Evolutionary conservation across 768 basidiomycete species (phyloP).

Genomic region (Serendipita sp.): DNA sequence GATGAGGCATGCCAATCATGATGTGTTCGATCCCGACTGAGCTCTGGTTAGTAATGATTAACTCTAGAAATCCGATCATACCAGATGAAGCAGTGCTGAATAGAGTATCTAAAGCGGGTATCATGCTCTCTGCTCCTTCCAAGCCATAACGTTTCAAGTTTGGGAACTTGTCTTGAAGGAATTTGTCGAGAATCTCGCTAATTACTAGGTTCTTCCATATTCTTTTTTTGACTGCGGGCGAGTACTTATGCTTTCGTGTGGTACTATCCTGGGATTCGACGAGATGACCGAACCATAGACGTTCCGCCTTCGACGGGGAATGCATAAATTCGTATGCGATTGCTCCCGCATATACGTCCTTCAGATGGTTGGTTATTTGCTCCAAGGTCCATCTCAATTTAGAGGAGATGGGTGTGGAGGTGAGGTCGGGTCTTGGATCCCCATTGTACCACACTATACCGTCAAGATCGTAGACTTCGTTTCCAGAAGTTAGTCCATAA

Average conservation of each 20-base stretch:
- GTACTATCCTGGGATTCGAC: slow-evolving; percentile 41
- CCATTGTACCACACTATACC: slow-evolving; percentile 53
- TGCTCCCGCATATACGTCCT: slow-evolving; percentile 59
- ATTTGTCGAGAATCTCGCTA: slow-evolving; percentile 73
- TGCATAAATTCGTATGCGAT: slow-evolving; percentile 93
- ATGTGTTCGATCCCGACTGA: slow-evolving; percentile 52
- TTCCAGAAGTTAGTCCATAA: slow-evolving; percentile 50
- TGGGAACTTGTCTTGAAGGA: slow-evolving; percentile 76
- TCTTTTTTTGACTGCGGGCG: slow-evolving; percentile 29
- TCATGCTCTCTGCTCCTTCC: slow-evolving; percentile 89
- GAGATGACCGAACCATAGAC: slow-evolving; percentile 76
- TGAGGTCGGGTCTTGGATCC: slow-evolving; percentile 26
- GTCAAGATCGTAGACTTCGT: slow-evolving; percentile 47
- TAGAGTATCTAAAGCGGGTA: slow-evolving; percentile 68
- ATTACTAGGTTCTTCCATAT: slow-evolving; percentile 53
- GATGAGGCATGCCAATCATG: slow-evolving; percentile 73
- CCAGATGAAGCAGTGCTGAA: slow-evolving; percentile 43
- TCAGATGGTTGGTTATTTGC: slow-evolving; percentile 54
- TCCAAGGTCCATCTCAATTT: slow-evolving; percentile 46
- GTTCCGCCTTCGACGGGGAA: slow-evolving; percentile 68
- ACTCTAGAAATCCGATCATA: neutral
- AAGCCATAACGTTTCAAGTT: slow-evolving; percentile 77
- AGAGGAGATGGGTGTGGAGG: slow-evolving; percentile 13
- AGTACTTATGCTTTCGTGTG: neutral
- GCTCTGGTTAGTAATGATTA: neutral